Conservation (phyloP, 768 basidiomycete species). For the Pulveroboletus sp. region DNA sequence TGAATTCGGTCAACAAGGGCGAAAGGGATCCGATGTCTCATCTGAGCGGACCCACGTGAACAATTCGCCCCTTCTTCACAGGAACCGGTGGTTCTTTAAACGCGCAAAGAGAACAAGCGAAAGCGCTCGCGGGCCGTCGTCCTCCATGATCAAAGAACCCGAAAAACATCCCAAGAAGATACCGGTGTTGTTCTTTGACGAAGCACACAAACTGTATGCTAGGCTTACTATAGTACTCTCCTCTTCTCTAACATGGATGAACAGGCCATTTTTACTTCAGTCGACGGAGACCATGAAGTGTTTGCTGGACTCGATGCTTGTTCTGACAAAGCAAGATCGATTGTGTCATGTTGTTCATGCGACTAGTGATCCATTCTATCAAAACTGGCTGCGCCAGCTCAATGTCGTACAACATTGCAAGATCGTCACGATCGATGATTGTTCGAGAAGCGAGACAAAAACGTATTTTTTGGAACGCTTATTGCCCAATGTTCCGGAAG, state of each 20-base stretch:
- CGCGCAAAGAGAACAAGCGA: slow-evolving; percentile 24
- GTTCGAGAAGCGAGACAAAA: slow-evolving; percentile 67
- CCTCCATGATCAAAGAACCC: slow-evolving; percentile 27
- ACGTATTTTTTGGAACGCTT: slow-evolving; percentile 64
- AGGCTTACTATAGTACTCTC: background rate
- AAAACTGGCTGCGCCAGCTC: slow-evolving; percentile 76
- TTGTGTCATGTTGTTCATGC: slow-evolving; percentile 81
- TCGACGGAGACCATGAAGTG: slow-evolving; percentile 82
- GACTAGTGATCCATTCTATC: slow-evolving; percentile 83
- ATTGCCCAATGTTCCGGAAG: slow-evolving; percentile 67
- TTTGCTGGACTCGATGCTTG: slow-evolving; percentile 81
- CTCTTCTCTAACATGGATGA: slow-evolving; percentile 1
- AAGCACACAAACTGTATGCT: slow-evolving; percentile 77
- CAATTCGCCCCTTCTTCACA: slow-evolving; percentile 26
- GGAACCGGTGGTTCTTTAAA: slow-evolving; percentile 28
- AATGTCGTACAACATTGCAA: slow-evolving; percentile 85
- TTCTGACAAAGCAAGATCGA: slow-evolving; percentile 85
- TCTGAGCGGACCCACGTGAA: slow-evolving; percentile 46
- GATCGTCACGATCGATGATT: slow-evolving; percentile 81
- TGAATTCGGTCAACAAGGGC: slow-evolving; percentile 20
- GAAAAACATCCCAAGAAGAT: slow-evolving; percentile 58
- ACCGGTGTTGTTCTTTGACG: slow-evolving; percentile 82
- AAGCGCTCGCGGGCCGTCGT: slow-evolving; percentile 33
- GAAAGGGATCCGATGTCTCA: slow-evolving; percentile 32
- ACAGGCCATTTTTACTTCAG: slow-evolving; percentile 70